Evolutionary conservation across 495 filamentous ascomycete genomes (phyloP), one percentile per base, ranked within the genome.

Genomic region (Tuber melanosporum): DNA sequence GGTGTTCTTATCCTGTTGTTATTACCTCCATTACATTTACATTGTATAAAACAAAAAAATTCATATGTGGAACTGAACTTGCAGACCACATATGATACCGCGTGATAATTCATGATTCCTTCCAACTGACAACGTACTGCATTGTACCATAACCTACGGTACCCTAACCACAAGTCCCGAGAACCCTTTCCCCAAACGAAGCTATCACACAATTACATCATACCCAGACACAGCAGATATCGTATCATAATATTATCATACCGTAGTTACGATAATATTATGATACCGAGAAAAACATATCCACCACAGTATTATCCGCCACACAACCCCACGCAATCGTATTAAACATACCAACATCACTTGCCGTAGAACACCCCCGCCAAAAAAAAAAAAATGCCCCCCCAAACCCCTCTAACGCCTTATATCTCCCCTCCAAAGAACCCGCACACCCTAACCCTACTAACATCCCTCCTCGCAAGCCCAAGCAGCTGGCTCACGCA

Each of bases 341-440:
- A 15, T 19, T 0, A 46, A 5, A 41, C 39, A 32, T 43, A 46
- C 10, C 6, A 46, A 46, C 45, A 42, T 15, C 45, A 14, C 32
- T 32, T 32, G 32, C 32, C 32, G 32, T 32, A 32, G 32, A 32
- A 0, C 32, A 32, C 39, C 45, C 45, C 45, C 45, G 12, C 12
- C 45, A 2, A 52, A n/a, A 52, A 73, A 74, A 10, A 1, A 78
- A 84, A 71, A 44, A 74, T 26, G 57, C 83, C 71, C 57, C 72
- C 71, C 7, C n/a, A 2, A 62, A 62, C 3, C n/a, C 9, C n/a
- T 2, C 52, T 62, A 62, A 32, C 52, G 10, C n/a, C 52, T 12
- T 32, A 62, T n/a, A 26, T 15, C 52, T 14, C n/a, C 9, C n/a
- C 10, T 32, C 52, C 52, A 0, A 26, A 14, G 10, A 12, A 9